Evolutionary conservation across 2,329 filamentous ascomycete species (phyloP), one percentile per base, ranked within the genome.

Genomic region (Raffaelea arxii): DNA sequence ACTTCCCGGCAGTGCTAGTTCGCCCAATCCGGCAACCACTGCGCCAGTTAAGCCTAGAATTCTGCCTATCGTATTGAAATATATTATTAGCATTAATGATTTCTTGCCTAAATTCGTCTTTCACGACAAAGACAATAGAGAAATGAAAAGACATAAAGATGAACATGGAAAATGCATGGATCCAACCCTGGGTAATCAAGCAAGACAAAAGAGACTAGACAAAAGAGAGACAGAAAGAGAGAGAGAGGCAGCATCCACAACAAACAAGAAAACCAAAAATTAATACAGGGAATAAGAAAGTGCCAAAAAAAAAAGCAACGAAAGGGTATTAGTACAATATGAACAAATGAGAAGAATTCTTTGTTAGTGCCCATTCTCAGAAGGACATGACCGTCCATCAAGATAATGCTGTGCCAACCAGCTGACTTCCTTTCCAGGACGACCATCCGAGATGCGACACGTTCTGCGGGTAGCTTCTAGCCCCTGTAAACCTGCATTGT

Each of bases 401-500:
- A 32, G 16, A 46, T 48, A 55, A 43, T 63, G 60, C 6, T 53
- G 49, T 6, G 53, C 53, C 32, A 66, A 51, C 51, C 59, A 58
- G 32, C 59, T 63, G 37, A 65, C 58, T 36, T 65, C 62, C 3
- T 58, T 52, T 3, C 59, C 63, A 4, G 50, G 58, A 24, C 58
- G 61, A 6, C 62, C 62, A 24, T 60, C 57, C 46, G 57, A 61
- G 16, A 57, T 56, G 25, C 56, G 57, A 53, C 63, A 65, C 4
- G 58, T 54, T 27, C 56, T 56, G 19, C 63, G 56, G n/a, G 56
- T 58, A 48, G 59, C 57, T 54, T 64, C 62, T 4, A 65, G 56
- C 1, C 61, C 63, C 12, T 59, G 53, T 22, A 65, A 57, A 1
- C 63, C 62, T 10, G 60, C 58, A 41, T 56, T 62, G 42, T 59